Base-by-base conservation (phyloP, 352 stramenopile genomes). In the Aphanomyces stellatus region DNA sequence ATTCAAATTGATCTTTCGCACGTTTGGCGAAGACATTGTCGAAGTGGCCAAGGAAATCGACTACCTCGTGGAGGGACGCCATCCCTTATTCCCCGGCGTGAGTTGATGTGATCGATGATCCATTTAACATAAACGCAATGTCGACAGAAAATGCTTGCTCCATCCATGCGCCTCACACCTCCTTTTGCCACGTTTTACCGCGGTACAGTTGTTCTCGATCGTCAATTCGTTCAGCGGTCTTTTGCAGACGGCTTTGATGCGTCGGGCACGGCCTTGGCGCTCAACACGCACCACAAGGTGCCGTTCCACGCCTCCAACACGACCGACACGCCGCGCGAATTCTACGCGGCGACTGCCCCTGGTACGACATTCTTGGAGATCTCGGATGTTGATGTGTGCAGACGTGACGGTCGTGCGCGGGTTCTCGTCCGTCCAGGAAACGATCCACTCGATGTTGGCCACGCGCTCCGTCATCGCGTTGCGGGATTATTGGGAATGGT, bases 401-500 rank as follows among this genome's bases (percentile, higher is more conserved):
- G 60, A 28, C 11, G 76, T 90, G 4, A 43, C 81, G 51, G 76
- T 90, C 19, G 74, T 87, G 28, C 78, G 80, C 19, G 81, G 81
- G 25, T 92, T 92, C 48, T 22, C 61, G 5, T 53, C 64, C 15
- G 87, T 92, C 67, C 35, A 75, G 15, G 37, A 77, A 30, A 79
- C 76, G 40, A 61, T 83, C 43, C 27, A 70, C 3, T 68, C 69
- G 43, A 88, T 74, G 28, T 67, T 92, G 25, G 15, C 49, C 22
- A 65, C 62, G 4, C 63, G 57, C 4, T 35, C 34, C n/a, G 62
- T 70, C 17, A 55, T 60, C 48, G 85, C 80, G 6, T 72, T 93
- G 53, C 81, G 85, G 57, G 85, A 93, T 62, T 92, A 91, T 71
- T 93, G 80, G 79, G 85, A 93, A 70, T 91, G 82, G 81, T 93